A percentile compares a stretch with the other conserved stretches of the same genome.
Evolutionary conservation across 768 basidiomycete genomes (phyloP).

Genomic region (Pleurotus citrinopileatus): DNA sequence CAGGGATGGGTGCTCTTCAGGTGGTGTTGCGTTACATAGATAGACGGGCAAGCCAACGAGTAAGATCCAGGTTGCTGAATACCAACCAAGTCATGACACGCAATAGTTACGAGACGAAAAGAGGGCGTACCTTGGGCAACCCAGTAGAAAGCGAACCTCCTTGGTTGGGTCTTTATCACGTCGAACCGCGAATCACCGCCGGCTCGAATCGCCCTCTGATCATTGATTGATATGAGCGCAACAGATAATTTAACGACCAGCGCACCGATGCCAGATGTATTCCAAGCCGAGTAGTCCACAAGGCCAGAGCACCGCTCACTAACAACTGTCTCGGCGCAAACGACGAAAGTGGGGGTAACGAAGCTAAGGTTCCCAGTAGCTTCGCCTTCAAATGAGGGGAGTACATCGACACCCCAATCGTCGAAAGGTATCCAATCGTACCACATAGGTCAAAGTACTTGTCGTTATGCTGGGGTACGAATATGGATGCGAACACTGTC

Average conservation of each 20-base stretch:
- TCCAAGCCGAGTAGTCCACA: slow-evolving; percentile 67
- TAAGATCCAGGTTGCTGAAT: slow-evolving; percentile 60
- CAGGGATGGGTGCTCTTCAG: slow-evolving; percentile 46
- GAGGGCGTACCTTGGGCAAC: slow-evolving; percentile 47
- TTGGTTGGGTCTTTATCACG: slow-evolving; percentile 39
- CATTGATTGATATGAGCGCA: background rate
- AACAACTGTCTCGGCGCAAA: slow-evolving; percentile 64
- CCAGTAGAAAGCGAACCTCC: slow-evolving; percentile 57
- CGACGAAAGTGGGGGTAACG: slow-evolving; percentile 39
- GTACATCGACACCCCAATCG: slow-evolving; percentile 59
- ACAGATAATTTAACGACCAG: too few species aligned
- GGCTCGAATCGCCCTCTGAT: slow-evolving; percentile 39
- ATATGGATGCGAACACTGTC: slow-evolving; percentile 52
- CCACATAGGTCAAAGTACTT: slow-evolving; percentile 69
- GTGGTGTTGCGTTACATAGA: slow-evolving; percentile 55
- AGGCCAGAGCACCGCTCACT: slow-evolving; percentile 48
- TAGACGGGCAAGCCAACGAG: slow-evolving; percentile 70
- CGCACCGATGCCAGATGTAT: slow-evolving; percentile 52
- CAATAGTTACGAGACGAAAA: background rate
- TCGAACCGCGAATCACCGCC: slow-evolving; percentile 70
- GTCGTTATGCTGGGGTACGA: slow-evolving; percentile 65
- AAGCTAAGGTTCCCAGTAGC: slow-evolving; percentile 34
- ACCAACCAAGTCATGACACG: background rate
- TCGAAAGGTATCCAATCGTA: slow-evolving; percentile 61
- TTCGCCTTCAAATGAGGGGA: slow-evolving; percentile 53